These are phyloP conservation scores for Trypanosoma mega DNA, from an alignment of 208 protist species.

Conservation along the genomic window DNA sequence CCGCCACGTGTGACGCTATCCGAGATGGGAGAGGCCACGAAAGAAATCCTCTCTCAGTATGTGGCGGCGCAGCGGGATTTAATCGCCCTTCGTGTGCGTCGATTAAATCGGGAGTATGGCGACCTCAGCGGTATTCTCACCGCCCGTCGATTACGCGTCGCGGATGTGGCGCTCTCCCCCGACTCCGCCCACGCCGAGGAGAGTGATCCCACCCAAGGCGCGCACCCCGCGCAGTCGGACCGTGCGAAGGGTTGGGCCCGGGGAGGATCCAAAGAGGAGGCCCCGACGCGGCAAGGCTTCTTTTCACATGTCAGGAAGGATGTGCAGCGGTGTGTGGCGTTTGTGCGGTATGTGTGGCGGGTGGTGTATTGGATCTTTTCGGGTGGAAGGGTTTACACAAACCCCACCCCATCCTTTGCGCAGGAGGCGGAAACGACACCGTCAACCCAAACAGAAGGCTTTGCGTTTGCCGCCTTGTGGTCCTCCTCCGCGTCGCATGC, in stretches of 20 bases:
- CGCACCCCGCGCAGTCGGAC: not conserved
- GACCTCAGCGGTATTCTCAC: not conserved
- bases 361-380: conserved; percentile 10
- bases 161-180: not conserved
- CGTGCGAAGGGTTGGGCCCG: not conserved
- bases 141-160: not conserved
- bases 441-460: too few relatives aligned
- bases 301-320: conserved; percentile 3
- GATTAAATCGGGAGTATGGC: conserved; percentile 30
- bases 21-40: conserved; percentile 36
- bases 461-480: too few relatives aligned
- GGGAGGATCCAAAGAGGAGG: not conserved
- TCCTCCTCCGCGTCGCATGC: not conserved
- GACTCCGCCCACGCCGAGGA: not conserved
- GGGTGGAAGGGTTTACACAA: not conserved
- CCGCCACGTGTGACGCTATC: conserved; percentile 9
- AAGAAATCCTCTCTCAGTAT: conserved; percentile 52
- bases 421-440: not conserved
- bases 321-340: not conserved
- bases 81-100: conserved; percentile 41
- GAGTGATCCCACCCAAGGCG: not conserved
- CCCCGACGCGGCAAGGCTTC: conserved; percentile 4
- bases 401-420: not conserved
- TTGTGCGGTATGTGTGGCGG: not conserved
- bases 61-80: conserved; percentile 56